Evolutionary conservation across 1,139 yeast species (phyloP), one percentile per base, ranked within the genome.

Genomic region (Debaryomyces nepalensis): DNA sequence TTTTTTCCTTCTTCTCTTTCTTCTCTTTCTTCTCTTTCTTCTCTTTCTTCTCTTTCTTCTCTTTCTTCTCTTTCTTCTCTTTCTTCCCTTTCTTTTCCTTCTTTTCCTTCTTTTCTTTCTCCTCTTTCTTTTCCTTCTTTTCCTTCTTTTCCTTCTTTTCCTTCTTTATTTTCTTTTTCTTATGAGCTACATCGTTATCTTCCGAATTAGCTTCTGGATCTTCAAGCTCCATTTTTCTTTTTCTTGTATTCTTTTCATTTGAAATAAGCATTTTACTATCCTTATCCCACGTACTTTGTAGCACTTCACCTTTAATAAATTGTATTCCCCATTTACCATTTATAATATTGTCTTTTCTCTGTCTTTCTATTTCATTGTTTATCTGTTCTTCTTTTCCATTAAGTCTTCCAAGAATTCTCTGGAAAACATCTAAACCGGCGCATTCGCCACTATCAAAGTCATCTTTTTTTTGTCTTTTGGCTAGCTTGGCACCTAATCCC

Each of bases 381-480:
- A 84, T 73, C 47, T 72, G 72, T 22, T 79, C 81, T 60, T 82
- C 91, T 52, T 80, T 81, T 30, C 95, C 95, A 58, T 86, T 93
- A 47, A 93, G 74, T 56, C 93, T 77, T 6, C 97, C 97, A 50
- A 93, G 72, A 39, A 93, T 79, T 57, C 95, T 76, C 66, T 95
- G 99, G 61, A 93, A 93, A 11, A 85, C 95, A 62, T 93, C 98
- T 39, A 95, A 70, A 1, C 98, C 98, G 14, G 93, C 87, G 48
- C 93, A 82, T 57, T 87, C 95, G 39, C 91, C 96, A 46, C 81
- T 79, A 53, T 84, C 90, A 53, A 81, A 64, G 45, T 77, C 85
- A 40, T 73, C 79, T 33, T 64, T 68, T 51, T 75, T 75, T 41
- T 69, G 70, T 52, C 77, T 78, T 56, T 75, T 77, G 18, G 82